Evolutionary conservation across 305 asterid genomes (phyloP).

Genomic region (Fraxinus sp.): DNA sequence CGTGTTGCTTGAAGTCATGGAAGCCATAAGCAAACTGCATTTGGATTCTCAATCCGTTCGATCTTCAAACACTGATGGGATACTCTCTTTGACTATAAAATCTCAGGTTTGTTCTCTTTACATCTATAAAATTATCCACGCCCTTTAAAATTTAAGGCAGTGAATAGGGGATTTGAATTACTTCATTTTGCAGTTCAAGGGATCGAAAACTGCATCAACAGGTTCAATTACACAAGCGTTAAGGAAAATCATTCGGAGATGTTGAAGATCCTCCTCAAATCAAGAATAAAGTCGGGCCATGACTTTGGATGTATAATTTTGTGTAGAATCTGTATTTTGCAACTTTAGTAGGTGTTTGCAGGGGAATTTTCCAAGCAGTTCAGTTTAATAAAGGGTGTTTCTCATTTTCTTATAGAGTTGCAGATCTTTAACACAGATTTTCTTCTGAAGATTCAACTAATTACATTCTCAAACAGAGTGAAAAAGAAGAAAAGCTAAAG

Average conservation of each 20-base stretch:
- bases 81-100: slow-evolving; percentile 51
- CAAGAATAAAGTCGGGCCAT: not conserved
- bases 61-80: slow-evolving; percentile 62
- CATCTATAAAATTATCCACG: not conserved
- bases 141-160: not conserved
- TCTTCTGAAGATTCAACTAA: not conserved
- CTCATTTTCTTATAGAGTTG: slow-evolving; percentile 7
- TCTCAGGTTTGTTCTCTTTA: slow-evolving; percentile 58
- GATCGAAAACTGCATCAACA: slow-evolving; percentile 52
- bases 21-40: slow-evolving; percentile 43
- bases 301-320: slow-evolving; percentile 18
- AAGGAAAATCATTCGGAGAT: slow-evolving; percentile 41
- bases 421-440: not conserved
- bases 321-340: slow-evolving; percentile 22
- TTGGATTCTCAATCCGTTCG: slow-evolving; percentile 56
- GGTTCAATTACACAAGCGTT: slow-evolving; percentile 56
- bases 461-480: not conserved
- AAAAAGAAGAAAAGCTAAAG: not conserved
- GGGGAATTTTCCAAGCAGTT: slow-evolving; percentile 17
- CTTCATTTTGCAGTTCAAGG: slow-evolving; percentile 42
- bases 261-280: slow-evolving; percentile 32
- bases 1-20: slow-evolving; percentile 56
- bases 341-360: not conserved
- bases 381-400: slow-evolving; percentile 4
- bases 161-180: not conserved